Conservation (phyloP, 441 rosid species). For the Metrosideros polymorpha region DNA sequence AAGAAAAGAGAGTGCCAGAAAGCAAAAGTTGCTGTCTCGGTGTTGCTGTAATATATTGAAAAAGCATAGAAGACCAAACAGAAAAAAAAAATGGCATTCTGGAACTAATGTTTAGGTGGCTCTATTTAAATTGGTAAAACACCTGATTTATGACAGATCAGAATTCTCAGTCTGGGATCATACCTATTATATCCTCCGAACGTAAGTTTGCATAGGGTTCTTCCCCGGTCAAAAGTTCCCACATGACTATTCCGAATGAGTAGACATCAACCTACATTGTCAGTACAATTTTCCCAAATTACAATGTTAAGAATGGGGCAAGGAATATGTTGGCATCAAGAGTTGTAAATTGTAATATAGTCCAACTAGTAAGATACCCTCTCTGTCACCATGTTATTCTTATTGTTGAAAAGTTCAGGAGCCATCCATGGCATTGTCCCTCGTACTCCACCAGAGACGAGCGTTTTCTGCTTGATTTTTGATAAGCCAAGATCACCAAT, state of each 20-base stretch:
- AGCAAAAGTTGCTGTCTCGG: not conserved
- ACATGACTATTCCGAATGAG: constrained; percentile 37
- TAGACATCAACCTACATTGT: constrained; percentile 29
- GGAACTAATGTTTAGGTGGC: not conserved
- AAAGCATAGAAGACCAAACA: not conserved
- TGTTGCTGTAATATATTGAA: not conserved
- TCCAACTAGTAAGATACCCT: constrained; percentile 11
- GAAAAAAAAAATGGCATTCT: not conserved
- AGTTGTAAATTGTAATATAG: not conserved
- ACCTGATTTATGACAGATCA: not conserved
- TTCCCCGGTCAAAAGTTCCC: constrained; percentile 41
- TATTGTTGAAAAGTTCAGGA: constrained; percentile 25
- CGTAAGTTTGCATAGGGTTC: constrained; percentile 29
- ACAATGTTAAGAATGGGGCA: not conserved
- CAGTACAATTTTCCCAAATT: not conserved
- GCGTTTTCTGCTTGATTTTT: constrained; percentile 26
- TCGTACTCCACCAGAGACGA: constrained; percentile 34
- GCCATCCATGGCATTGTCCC: constrained; percentile 51
- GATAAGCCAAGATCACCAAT: constrained; percentile 45
- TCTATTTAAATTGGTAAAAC: not conserved
- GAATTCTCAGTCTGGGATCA: not conserved
- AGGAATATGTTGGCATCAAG: not conserved
- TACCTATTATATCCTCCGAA: constrained; percentile 30
- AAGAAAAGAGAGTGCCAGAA: not conserved
- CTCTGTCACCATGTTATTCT: constrained; percentile 25